A percentile compares a stretch with the other conserved stretches of the same genome.
Conservation (phyloP, 345 rosid species). For the Mallotus nudiflorus region DNA sequence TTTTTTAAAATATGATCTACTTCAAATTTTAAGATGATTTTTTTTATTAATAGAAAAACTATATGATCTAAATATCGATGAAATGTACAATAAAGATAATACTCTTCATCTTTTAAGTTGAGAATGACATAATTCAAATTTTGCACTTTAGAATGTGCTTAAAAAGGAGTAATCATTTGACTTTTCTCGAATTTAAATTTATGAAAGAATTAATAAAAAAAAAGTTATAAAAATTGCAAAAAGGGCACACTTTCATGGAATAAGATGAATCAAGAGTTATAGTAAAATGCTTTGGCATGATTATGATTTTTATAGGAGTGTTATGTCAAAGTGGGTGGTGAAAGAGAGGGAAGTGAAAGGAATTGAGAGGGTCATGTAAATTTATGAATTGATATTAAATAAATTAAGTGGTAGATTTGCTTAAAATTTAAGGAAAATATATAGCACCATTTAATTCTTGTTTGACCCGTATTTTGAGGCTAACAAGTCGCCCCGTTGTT, state of each 20-base stretch:
- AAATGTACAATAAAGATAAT: too few relatives aligned
- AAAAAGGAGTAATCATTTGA: too few relatives aligned
- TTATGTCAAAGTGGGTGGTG: conserved; percentile 51
- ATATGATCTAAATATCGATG: too few relatives aligned
- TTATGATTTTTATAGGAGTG: conserved; percentile 10
- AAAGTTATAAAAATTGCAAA: too few relatives aligned
- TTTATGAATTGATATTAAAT: neutral
- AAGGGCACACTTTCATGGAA: conserved; percentile 1
- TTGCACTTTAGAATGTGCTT: too few relatives aligned
- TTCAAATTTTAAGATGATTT: too few relatives aligned
- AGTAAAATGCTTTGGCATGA: conserved; percentile 6
- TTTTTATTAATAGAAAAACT: too few relatives aligned
- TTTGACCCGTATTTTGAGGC: conserved; percentile 84
- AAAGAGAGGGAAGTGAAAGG: conserved; percentile 25
- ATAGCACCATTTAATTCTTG: conserved; percentile 51
- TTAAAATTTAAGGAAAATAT: conserved; percentile 58
- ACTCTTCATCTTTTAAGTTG: too few relatives aligned
- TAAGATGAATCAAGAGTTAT: neutral
- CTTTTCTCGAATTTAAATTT: too few relatives aligned
- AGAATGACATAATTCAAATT: too few relatives aligned
- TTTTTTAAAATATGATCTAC: too few relatives aligned
- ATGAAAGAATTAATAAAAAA: too few relatives aligned
- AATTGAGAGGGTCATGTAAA: neutral
- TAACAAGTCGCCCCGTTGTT: conserved; percentile 53
- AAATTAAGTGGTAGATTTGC: conserved; percentile 35